phyloP scores from a whole-genome alignment of 495 filamentous ascomycete species.

The Tuber melanosporum region DNA sequence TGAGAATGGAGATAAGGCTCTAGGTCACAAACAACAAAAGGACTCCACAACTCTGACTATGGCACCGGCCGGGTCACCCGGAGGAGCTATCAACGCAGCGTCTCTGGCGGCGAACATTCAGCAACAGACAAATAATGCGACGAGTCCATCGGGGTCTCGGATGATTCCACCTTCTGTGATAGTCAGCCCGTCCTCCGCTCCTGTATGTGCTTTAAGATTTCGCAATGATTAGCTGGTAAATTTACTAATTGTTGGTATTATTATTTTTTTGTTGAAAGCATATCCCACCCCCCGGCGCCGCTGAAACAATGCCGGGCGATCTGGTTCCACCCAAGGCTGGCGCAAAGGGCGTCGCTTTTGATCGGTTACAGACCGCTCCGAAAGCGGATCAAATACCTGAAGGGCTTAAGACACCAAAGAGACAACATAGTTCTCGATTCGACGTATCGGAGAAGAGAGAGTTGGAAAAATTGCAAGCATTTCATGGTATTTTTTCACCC shows the following conservation, averaged over 20 bases:
- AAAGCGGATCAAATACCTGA: conserved; percentile 78
- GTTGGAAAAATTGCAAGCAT: conserved; percentile 94
- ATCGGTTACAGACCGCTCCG: conserved; percentile 83
- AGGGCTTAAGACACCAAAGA: conserved; percentile 86
- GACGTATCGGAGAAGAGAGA: conserved; percentile 96
- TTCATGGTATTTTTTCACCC: conserved; percentile 52
- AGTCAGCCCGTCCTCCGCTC: conserved; percentile 80
- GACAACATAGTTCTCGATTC: conserved; percentile 95
- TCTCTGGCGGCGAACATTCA: conserved; percentile 37
- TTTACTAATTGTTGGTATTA: conserved; percentile 16
- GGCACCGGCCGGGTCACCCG: conserved; percentile 42
- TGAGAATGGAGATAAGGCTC: conserved; percentile 57
- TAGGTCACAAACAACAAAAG: conserved; percentile 45
- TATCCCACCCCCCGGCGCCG: conserved; percentile 82
- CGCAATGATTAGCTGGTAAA: conserved; percentile 2
- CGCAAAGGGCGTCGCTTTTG: conserved; percentile 80
- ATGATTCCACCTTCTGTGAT: conserved; percentile 77
- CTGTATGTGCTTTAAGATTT: conserved; percentile 56
- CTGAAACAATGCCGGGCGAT: conserved; percentile 97
- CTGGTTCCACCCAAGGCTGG: conserved; percentile 85
- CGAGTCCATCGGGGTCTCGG: conserved; percentile 25
- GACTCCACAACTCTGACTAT: conserved; percentile 46
- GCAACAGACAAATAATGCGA: conserved; percentile 38
- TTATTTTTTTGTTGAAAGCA: conserved; percentile 54
- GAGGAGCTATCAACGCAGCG: conserved; percentile 21